A percentile compares a stretch with the other conserved stretches of the same genome.
Evolutionary conservation across 2,329 filamentous ascomycete species (phyloP).

Genomic region (Orbilia oligospora): DNA sequence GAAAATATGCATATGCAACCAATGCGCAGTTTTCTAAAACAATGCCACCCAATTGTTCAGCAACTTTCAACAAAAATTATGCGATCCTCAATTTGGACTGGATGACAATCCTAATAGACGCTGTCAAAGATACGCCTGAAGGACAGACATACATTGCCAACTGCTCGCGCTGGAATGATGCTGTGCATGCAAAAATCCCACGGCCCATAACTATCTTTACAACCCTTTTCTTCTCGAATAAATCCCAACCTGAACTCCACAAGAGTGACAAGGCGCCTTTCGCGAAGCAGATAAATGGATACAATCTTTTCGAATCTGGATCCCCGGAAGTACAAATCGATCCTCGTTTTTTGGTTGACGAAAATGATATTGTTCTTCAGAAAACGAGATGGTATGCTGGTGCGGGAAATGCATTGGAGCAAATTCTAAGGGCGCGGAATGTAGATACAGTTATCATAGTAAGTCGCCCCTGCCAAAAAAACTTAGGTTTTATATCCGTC

Average conservation of each 20-base stretch:
- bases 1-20: no score
- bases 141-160: neutral
- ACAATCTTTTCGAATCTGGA: neutral
- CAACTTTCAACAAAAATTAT: neutral
- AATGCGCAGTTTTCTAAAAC: no score
- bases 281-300: neutral
- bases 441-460: neutral
- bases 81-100: neutral
- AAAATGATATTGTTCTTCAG: neutral
- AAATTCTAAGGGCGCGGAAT: neutral
- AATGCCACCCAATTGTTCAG: neutral
- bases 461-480: neutral
- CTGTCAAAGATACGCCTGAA: neutral
- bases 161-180: neutral
- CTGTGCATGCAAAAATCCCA: neutral
- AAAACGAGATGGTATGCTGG: slow-evolving; percentile 1
- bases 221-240: neutral
- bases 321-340: neutral
- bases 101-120: slow-evolving; percentile 1
- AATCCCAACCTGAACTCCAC: neutral
- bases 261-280: neutral
- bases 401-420: neutral
- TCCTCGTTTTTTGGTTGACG: neutral
- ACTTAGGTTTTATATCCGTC: neutral
- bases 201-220: neutral